These are phyloP conservation scores for Ustanciosporium gigantosporum DNA, from an alignment of 1,284 basidiomycete species.

Conservation along the genomic window DNA sequence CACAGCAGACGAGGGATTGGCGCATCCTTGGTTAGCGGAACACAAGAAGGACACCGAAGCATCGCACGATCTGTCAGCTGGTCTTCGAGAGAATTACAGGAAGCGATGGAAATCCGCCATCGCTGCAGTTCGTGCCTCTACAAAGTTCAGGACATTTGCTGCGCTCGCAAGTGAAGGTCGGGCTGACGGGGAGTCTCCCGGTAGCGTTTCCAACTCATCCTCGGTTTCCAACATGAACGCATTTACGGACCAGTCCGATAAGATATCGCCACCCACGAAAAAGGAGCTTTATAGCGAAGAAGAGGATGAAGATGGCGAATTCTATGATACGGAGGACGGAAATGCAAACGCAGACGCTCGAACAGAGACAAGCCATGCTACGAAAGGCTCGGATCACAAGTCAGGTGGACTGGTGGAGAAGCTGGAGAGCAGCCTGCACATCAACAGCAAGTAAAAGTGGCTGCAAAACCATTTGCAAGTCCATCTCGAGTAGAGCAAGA, in stretches of 20 bases:
- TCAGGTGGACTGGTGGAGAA: constrained; percentile 15
- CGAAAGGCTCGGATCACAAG: background rate
- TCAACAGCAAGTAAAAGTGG: no score
- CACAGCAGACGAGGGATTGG: constrained; percentile 75
- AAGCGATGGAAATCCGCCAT: constrained; percentile 58
- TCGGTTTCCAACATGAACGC: background rate
- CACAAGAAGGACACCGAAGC: constrained; percentile 27
- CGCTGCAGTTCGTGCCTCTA: constrained; percentile 56
- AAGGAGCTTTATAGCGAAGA: constrained; percentile 39
- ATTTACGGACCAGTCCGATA: constrained; percentile 9
- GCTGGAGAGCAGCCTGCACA: constrained; percentile 11
- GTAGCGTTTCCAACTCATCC: constrained; percentile 3
- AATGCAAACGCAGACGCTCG: constrained; percentile 1
- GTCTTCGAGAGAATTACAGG: constrained; percentile 60
- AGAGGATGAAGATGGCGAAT: constrained; percentile 19
- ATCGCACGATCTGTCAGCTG: constrained; percentile 51
- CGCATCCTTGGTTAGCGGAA: constrained; percentile 64
- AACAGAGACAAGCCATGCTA: background rate
- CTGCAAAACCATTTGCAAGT: no score
- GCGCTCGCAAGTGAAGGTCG: constrained; percentile 29
- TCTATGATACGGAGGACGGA: constrained; percentile 29
- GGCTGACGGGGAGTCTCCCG: constrained; percentile 2
- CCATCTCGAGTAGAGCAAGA: no score
- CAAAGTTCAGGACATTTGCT: constrained; percentile 54
- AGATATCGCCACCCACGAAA: constrained; percentile 35